A percentile compares a stretch with the other conserved stretches of the same genome.
phyloP scores from a whole-genome alignment of 352 stramenopile genomes.

The Phytophthora sojae region DNA sequence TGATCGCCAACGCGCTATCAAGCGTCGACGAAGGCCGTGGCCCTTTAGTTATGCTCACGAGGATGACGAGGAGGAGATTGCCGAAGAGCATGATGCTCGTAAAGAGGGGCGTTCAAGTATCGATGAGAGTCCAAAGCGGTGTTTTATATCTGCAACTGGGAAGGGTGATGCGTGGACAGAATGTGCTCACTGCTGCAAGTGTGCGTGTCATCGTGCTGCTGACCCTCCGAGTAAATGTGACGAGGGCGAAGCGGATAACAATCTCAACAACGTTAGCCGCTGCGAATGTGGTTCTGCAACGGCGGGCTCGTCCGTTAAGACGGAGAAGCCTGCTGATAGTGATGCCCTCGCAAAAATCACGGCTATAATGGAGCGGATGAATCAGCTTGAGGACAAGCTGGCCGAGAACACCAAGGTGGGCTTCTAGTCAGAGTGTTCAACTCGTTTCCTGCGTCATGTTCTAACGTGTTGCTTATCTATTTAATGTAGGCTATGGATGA shows the following conservation, averaged over 20 bases:
- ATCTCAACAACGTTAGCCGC: background rate
- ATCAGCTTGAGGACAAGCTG: slow-evolving; percentile 49
- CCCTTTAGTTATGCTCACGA: slow-evolving; percentile 62
- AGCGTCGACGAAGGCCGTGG: slow-evolving; percentile 62
- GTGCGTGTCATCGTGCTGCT: slow-evolving; percentile 41
- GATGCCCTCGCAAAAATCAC: slow-evolving; percentile 34
- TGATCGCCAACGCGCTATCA: slow-evolving; percentile 71
- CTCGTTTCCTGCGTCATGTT: background rate
- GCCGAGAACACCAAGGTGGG: slow-evolving; percentile 55
- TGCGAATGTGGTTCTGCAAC: background rate
- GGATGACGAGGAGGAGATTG: slow-evolving; percentile 37
- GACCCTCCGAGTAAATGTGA: slow-evolving; percentile 7
- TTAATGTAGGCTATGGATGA: slow-evolving; percentile 49
- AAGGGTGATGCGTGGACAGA: slow-evolving; percentile 37
- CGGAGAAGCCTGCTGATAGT: slow-evolving; percentile 6
- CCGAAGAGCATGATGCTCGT: slow-evolving; percentile 25
- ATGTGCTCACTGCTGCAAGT: slow-evolving; percentile 52
- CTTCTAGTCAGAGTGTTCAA: background rate
- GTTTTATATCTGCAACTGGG: slow-evolving; percentile 1
- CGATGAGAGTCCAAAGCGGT: slow-evolving; percentile 18
- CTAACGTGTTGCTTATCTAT: background rate
- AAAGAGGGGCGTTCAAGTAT: slow-evolving; percentile 18
- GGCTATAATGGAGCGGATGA: slow-evolving; percentile 44
- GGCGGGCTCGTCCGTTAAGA: background rate
- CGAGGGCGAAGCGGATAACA: slow-evolving; percentile 2